These are phyloP conservation scores for Trichothecium sympodiale DNA, from an alignment of 2,329 filamentous ascomycete genomes.

Conservation along the genomic window DNA sequence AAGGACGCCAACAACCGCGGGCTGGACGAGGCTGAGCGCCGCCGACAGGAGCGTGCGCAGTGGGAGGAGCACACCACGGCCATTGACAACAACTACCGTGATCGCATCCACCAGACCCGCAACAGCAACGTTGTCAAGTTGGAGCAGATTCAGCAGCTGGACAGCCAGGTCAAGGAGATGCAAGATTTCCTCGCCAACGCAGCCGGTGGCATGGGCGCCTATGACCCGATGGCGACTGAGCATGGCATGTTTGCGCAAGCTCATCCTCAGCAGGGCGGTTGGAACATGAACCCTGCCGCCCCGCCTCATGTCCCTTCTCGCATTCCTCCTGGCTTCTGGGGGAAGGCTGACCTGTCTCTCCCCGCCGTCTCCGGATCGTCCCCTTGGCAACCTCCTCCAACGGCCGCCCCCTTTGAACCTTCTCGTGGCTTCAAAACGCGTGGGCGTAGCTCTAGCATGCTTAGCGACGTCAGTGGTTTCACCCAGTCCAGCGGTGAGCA, in stretches of 20 bases:
- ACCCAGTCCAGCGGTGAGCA: conserved; percentile 50
- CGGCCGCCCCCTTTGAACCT: conserved; percentile 22
- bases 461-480: conserved; percentile 56
- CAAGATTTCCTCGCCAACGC: conserved; percentile 20
- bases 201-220: conserved; percentile 16
- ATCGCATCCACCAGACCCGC: conserved; percentile 28
- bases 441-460: conserved; percentile 55
- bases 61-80: conserved; percentile 35
- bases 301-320: conserved; percentile 21
- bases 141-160: conserved; percentile 18
- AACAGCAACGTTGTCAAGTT: conserved; percentile 16
- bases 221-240: conserved; percentile 9
- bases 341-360: conserved; percentile 14
- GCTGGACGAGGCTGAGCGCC: conserved; percentile 51
- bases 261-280: conserved; percentile 11
- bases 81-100: conserved; percentile 34
- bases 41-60: conserved; percentile 36
- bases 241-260: conserved; percentile 3
- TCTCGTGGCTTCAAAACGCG: conserved; percentile 29
- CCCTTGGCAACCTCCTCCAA: conserved; percentile 25
- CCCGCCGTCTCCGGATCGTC: conserved; percentile 20
- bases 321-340: conserved; percentile 25
- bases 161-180: conserved; percentile 16
- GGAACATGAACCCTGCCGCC: conserved; percentile 23
- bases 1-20: conserved; percentile 56